Percentiles rank a stretch among this genome's conserved stretches.
Conservation (phyloP, 2,329 filamentous ascomycete species). For the Calonectria ilicicola region DNA sequence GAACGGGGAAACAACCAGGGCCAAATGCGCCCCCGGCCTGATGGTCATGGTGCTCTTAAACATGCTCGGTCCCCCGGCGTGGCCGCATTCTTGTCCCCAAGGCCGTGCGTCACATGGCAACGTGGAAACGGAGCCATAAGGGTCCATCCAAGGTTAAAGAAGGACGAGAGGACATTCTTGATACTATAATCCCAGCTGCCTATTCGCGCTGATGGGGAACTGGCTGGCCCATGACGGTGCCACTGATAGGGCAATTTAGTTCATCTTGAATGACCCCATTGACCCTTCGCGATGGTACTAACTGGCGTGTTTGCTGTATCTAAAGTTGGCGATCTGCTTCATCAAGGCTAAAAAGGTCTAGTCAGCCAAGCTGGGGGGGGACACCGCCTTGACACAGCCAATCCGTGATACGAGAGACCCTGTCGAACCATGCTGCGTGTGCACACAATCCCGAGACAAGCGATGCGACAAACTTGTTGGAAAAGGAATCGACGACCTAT, state of each 20-base stretch:
- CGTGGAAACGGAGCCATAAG: slow-evolving; percentile 23
- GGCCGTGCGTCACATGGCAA: slow-evolving; percentile 31
- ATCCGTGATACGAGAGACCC: slow-evolving; percentile 1
- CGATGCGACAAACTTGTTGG: slow-evolving; percentile 22
- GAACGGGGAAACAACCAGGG: slow-evolving; percentile 5
- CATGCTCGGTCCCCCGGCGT: slow-evolving; percentile 17
- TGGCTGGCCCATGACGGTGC: slow-evolving; percentile 18
- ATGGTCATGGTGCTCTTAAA: slow-evolving; percentile 35
- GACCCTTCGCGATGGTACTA: slow-evolving; percentile 33
- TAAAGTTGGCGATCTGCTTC: slow-evolving; percentile 31
- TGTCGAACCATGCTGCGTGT: not conserved
- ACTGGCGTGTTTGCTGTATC: slow-evolving; percentile 29
- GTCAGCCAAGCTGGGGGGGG: slow-evolving; percentile 8
- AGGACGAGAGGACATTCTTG: slow-evolving; percentile 31
- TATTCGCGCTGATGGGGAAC: slow-evolving; percentile 39
- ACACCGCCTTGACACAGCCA: slow-evolving; percentile 9
- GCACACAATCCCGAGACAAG: slow-evolving; percentile 12
- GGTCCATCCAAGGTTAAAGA: slow-evolving; percentile 34
- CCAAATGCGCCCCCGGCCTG: slow-evolving; percentile 15
- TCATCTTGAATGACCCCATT: slow-evolving; percentile 35
- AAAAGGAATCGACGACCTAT: slow-evolving; percentile 21
- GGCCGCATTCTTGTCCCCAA: slow-evolving; percentile 25
- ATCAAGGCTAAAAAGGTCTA: slow-evolving; percentile 33
- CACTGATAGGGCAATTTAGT: slow-evolving; percentile 25
- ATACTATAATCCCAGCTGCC: slow-evolving; percentile 25